phyloP scores from a whole-genome alignment of 495 filamentous ascomycete species.

The Amniculicola lignicola region DNA sequence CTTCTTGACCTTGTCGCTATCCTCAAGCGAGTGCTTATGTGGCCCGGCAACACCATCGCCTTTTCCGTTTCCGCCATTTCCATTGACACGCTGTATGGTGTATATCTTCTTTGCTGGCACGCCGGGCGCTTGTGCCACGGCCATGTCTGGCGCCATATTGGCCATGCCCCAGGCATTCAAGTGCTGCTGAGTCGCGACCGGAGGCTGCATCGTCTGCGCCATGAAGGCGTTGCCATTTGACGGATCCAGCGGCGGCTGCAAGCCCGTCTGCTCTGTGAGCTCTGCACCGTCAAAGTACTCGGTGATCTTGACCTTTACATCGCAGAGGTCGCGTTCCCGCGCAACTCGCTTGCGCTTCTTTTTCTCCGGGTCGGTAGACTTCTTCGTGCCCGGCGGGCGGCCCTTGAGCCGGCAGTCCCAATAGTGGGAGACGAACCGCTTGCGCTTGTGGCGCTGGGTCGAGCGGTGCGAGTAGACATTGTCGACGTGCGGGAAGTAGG shows the following conservation, averaged over 20 bases:
- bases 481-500: conserved; percentile 86
- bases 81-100: conserved; percentile 62
- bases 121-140: conserved; percentile 4
- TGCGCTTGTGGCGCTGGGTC: conserved; percentile 80
- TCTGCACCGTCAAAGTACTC: conserved; percentile 68
- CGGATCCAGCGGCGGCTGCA: conserved; percentile 21
- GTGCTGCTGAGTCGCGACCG: conserved; percentile 1
- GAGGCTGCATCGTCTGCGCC: conserved; percentile 9
- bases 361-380: conserved; percentile 80
- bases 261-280: conserved; percentile 26
- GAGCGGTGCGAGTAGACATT: conserved; percentile 91
- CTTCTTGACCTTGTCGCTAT: conserved; percentile 83
- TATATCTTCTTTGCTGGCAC: conserved; percentile 42
- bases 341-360: conserved; percentile 83
- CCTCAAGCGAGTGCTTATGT: conserved; percentile 73
- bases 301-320: conserved; percentile 91
- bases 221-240: conserved; percentile 14
- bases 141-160: not conserved
- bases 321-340: conserved; percentile 74
- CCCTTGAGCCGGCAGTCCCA: conserved; percentile 91
- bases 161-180: conserved; percentile 18
- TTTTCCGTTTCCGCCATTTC: conserved; percentile 71
- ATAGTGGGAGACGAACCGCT: conserved; percentile 80
- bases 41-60: conserved; percentile 61
- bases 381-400: conserved; percentile 75